phyloP scores from a whole-genome alignment of 371 early-diverging fungal species.

The Mucor indicus region DNA sequence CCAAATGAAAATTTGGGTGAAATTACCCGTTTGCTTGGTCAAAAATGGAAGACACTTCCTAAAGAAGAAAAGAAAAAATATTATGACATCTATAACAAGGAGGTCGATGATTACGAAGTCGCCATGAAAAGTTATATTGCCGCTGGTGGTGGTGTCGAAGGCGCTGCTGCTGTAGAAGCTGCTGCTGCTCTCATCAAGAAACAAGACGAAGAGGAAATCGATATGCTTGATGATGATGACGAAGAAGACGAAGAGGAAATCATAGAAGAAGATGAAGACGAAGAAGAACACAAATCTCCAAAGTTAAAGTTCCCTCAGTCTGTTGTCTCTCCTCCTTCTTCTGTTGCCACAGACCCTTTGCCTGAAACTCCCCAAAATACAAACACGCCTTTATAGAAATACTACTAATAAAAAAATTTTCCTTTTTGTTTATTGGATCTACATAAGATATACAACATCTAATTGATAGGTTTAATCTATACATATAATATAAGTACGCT shows the following conservation, averaged over 20 bases:
- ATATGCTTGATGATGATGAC: conserved; percentile 15
- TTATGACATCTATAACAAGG: conserved; percentile 17
- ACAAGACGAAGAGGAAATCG: conserved; percentile 1
- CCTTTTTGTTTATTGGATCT: conserved; percentile 1
- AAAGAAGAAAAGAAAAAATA: conserved; percentile 37
- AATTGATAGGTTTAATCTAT: conserved; percentile 51
- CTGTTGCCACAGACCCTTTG: conserved; percentile 1
- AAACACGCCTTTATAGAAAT: neutral
- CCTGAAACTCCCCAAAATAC: neutral
- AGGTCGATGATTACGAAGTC: conserved; percentile 17
- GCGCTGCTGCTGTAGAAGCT: conserved; percentile 22
- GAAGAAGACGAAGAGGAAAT: conserved; percentile 51
- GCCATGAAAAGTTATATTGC: conserved; percentile 25
- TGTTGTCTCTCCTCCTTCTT: conserved; percentile 8
- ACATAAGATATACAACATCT: conserved; percentile 6
- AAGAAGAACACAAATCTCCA: conserved; percentile 16
- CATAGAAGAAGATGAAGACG: conserved; percentile 64
- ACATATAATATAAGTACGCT: too few species aligned
- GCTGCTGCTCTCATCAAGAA: conserved; percentile 13
- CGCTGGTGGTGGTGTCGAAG: conserved; percentile 23
- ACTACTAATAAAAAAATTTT: neutral
- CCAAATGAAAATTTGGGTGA: conserved; percentile 42
- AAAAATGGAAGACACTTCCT: conserved; percentile 40
- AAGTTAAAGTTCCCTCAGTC: neutral
- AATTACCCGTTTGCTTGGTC: conserved; percentile 38